These are phyloP conservation scores for Suhomyces atakaporum DNA, from an alignment of 1,139 yeast species.

Conservation along the genomic window DNA sequence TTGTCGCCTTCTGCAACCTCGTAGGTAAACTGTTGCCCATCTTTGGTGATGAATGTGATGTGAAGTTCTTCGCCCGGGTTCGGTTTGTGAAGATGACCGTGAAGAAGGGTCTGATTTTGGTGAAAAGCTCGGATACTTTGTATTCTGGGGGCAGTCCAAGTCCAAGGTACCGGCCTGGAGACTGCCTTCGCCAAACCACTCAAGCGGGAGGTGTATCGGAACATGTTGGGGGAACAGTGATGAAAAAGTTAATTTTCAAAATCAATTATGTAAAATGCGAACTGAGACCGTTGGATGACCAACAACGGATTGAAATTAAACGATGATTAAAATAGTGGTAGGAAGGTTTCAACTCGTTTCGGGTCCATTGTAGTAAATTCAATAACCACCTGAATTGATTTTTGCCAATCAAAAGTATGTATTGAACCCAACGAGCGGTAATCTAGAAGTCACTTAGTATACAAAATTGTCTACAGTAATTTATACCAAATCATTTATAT, in stretches of 20 bases:
- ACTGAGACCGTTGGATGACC: too few relatives aligned
- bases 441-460: too few relatives aligned
- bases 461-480: too few relatives aligned
- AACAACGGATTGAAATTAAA: too few relatives aligned
- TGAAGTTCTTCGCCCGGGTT: constrained; percentile 92
- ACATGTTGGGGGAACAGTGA: constrained; percentile 7
- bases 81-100: constrained; percentile 89
- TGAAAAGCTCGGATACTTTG: constrained; percentile 21
- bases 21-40: constrained; percentile 76
- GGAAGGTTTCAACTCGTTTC: too few relatives aligned
- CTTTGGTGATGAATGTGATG: constrained; percentile 88
- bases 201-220: constrained; percentile 9
- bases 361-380: too few relatives aligned
- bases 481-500: too few relatives aligned
- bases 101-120: constrained; percentile 33
- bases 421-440: too few relatives aligned
- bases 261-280: constrained; percentile 8
- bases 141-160: constrained; percentile 2
- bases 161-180: constrained; percentile 1
- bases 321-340: too few relatives aligned
- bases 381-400: too few relatives aligned
- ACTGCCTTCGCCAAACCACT: constrained; percentile 1
- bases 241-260: neutral
- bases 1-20: constrained; percentile 95
- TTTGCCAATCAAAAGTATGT: too few relatives aligned